phyloP scores from a whole-genome alignment of 257 asterid species.

The Jaltomata sinuosa region DNA sequence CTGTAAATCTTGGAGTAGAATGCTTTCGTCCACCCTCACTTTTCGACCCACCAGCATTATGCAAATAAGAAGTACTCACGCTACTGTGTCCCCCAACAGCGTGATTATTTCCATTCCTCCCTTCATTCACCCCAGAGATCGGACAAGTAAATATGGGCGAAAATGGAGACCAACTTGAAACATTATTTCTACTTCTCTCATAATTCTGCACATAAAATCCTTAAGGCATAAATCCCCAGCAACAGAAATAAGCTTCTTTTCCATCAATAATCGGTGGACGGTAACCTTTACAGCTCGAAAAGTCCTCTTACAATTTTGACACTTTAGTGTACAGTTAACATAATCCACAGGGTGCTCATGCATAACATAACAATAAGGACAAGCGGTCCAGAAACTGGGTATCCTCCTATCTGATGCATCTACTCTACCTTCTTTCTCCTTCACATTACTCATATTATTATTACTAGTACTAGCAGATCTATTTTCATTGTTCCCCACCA shows the following conservation, averaged over 20 bases:
- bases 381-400: constrained; percentile 51
- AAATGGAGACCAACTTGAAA: constrained; percentile 64
- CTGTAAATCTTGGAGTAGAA: not conserved
- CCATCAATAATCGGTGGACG: constrained; percentile 56
- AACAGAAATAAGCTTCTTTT: constrained; percentile 50
- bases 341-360: constrained; percentile 63
- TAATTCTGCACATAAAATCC: constrained; percentile 35
- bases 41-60: not conserved
- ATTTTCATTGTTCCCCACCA: constrained; percentile 8
- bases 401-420: constrained; percentile 13
- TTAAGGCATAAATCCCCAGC: constrained; percentile 67
- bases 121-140: constrained; percentile 4
- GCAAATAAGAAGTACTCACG: not conserved
- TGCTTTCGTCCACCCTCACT: not conserved
- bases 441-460: constrained; percentile 2
- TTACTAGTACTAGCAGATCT: constrained; percentile 19
- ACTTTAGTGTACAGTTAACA: constrained; percentile 55
- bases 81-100: not conserved
- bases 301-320: constrained; percentile 66
- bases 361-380: constrained; percentile 79
- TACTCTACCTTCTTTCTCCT: constrained; percentile 18
- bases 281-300: constrained; percentile 66
- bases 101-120: constrained; percentile 4
- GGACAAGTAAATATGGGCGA: constrained; percentile 67
- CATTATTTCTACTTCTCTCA: constrained; percentile 24